Percentiles rank a stretch among this genome's conserved stretches.
Evolutionary conservation across 176 grass and related monocot genomes (phyloP).

Genomic region (Poa pratensis): DNA sequence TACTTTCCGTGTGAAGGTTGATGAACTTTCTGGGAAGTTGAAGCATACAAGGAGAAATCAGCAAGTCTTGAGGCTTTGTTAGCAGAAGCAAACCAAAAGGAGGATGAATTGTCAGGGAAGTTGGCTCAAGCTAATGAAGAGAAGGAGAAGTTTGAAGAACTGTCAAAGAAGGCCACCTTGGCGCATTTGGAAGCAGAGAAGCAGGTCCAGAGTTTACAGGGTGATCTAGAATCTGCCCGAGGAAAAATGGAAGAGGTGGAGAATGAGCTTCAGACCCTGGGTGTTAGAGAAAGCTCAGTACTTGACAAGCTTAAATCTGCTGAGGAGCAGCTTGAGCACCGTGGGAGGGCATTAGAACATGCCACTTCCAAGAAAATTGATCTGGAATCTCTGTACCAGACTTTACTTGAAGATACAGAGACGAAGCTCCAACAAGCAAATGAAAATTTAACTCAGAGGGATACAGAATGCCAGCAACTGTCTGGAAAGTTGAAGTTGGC

Average conservation of each 20-base stretch:
- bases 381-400: constrained; percentile 66
- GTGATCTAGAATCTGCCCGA: constrained; percentile 53
- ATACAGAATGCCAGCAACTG: constrained; percentile 54
- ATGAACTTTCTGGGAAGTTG: constrained; percentile 64
- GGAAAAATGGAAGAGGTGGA: constrained; percentile 64
- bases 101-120: constrained; percentile 52
- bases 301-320: constrained; percentile 75
- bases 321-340: constrained; percentile 77
- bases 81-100: constrained; percentile 53
- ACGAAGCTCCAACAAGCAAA: constrained; percentile 63
- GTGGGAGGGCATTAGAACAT: constrained; percentile 66
- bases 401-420: constrained; percentile 83
- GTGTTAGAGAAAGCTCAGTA: constrained; percentile 55
- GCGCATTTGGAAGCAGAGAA: constrained; percentile 64
- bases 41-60: constrained; percentile 69
- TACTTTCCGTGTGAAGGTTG: constrained; percentile 42
- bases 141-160: constrained; percentile 70
- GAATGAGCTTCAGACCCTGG: constrained; percentile 54
- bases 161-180: constrained; percentile 51
- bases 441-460: constrained; percentile 62
- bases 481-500: constrained; percentile 57
- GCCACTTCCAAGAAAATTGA: constrained; percentile 79
- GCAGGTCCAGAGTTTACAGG: constrained; percentile 48
- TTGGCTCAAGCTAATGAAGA: constrained; percentile 66
- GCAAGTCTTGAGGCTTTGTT: constrained; percentile 55